Percentiles rank a stretch among this genome's conserved stretches.
Conservation (phyloP, 768 basidiomycete species). For the Suillus weaverae region DNA sequence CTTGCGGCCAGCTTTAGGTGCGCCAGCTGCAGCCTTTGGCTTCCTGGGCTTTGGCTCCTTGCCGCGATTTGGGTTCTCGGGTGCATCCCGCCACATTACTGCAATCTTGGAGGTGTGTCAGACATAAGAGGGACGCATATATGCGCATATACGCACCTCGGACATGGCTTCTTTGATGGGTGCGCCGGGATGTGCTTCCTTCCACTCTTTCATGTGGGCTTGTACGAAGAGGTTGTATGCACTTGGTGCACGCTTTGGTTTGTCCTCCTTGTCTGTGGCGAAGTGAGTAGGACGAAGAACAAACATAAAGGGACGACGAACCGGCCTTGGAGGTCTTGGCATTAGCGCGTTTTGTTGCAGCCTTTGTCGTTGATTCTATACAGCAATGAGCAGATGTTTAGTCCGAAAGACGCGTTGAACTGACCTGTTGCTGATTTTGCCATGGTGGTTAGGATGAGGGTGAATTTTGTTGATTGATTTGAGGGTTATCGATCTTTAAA, state of each 20-base stretch:
- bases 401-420: conserved; percentile 5
- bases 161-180: conserved; percentile 56
- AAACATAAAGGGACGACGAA: conserved; percentile 19
- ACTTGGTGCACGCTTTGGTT: conserved; percentile 56
- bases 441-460: conserved; percentile 36
- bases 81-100: conserved; percentile 54
- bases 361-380: conserved; percentile 53
- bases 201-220: conserved; percentile 58
- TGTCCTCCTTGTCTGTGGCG: conserved; percentile 39
- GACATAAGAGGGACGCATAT: not conserved
- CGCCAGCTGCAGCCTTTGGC: conserved; percentile 35
- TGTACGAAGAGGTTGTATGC: conserved; percentile 62
- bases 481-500: conserved; percentile 9
- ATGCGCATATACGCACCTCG: conserved; percentile 29
- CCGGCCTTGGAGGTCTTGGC: conserved; percentile 42
- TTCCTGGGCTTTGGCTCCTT: conserved; percentile 49
- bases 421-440: conserved; percentile 52
- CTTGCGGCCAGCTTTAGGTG: conserved; percentile 9
- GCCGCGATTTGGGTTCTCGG: conserved; percentile 66
- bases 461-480: conserved; percentile 5
- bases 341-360: conserved; percentile 56
- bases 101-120: conserved; percentile 45
- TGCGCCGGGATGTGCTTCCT: conserved; percentile 47
- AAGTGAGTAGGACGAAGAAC: conserved; percentile 5
- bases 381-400: conserved; percentile 6